A percentile compares a stretch with the other conserved stretches of the same genome.
phyloP scores from a whole-genome alignment of 306 rosid species.

The Prunus mongolica region DNA sequence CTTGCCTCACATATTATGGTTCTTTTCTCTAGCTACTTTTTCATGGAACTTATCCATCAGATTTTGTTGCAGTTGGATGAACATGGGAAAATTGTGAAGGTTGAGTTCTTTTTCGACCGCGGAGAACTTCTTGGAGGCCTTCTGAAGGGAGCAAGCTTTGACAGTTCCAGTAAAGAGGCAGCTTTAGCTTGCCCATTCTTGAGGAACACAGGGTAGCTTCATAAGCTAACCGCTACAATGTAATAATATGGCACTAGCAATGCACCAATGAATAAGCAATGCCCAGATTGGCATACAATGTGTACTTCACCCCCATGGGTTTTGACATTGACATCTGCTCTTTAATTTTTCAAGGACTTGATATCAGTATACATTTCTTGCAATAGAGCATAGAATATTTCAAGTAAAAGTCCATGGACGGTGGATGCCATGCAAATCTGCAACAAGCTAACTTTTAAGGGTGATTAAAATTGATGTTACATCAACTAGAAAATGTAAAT shows the following conservation, averaged over 20 bases:
- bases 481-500: neutral
- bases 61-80: slow-evolving; percentile 42
- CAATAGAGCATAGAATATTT: neutral
- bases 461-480: no score
- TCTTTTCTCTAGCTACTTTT: neutral
- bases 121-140: slow-evolving; percentile 64
- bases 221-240: neutral
- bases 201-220: slow-evolving; percentile 37
- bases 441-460: no score
- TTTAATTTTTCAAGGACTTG: neutral
- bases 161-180: slow-evolving; percentile 26
- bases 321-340: neutral
- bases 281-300: neutral
- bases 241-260: neutral
- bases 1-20: no score
- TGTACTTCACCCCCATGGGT: neutral
- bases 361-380: neutral
- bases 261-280: neutral
- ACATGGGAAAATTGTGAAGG: slow-evolving; percentile 43
- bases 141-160: slow-evolving; percentile 37
- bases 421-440: neutral
- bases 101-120: slow-evolving; percentile 68
- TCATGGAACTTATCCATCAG: neutral
- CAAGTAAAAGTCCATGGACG: no score
- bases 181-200: slow-evolving; percentile 46